A percentile compares a stretch with the other conserved stretches of the same genome.
Conservation (phyloP, 768 basidiomycete genomes). For the Russula griseocarnosa region DNA sequence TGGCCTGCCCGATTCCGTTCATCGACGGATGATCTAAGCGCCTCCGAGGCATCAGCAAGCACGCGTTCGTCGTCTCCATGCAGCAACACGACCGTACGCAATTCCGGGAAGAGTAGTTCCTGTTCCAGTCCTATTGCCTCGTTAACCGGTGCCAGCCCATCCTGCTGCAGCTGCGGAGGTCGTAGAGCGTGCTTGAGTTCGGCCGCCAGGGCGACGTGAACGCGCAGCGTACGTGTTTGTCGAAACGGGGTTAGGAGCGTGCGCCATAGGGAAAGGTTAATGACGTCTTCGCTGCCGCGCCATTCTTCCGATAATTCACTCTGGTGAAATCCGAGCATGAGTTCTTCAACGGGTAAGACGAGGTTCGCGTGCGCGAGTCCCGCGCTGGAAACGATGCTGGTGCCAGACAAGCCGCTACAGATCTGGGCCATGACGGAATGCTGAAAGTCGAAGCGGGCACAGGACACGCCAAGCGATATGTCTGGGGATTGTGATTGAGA, state of each 20-base stretch:
- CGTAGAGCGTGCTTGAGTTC: conserved; percentile 9
- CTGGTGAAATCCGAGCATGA: conserved; percentile 15
- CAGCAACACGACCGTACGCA: conserved; percentile 12
- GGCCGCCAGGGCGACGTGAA: conserved; percentile 9
- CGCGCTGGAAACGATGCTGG: not conserved
- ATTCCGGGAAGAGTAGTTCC: conserved; percentile 1
- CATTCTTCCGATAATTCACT: not conserved
- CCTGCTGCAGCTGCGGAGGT: not conserved
- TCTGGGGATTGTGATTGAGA: conserved; percentile 1
- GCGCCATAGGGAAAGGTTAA: conserved; percentile 14
- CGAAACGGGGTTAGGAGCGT: conserved; percentile 4
- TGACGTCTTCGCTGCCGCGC: not conserved
- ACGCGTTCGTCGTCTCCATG: conserved; percentile 3
- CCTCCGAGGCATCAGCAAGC: not conserved
- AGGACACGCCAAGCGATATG: conserved; percentile 6
- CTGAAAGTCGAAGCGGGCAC: conserved; percentile 16
- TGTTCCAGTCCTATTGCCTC: not conserved
- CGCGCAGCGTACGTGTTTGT: not conserved
- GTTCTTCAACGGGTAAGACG: conserved; percentile 2
- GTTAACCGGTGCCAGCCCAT: not conserved
- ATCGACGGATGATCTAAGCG: not conserved
- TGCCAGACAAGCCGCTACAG: not conserved
- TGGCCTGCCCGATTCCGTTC: not conserved
- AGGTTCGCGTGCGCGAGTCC: not conserved
- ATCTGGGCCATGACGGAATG: conserved; percentile 12